A percentile compares a stretch with the other conserved stretches of the same genome.
Conservation (phyloP, 2,329 filamentous ascomycete genomes). For the Apiospora arundinis region DNA sequence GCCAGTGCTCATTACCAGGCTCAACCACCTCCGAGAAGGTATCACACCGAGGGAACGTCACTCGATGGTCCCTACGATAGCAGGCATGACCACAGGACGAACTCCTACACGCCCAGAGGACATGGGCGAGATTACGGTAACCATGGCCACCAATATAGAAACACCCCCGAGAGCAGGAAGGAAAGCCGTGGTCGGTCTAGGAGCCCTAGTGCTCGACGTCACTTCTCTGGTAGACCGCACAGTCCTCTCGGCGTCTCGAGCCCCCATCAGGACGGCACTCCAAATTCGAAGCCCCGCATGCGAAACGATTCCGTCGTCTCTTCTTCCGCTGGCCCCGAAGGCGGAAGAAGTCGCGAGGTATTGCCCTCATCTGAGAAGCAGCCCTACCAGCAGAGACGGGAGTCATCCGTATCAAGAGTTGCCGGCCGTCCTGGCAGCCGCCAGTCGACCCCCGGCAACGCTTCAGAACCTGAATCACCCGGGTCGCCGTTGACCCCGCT, state of each 20-base stretch:
- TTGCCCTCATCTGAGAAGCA: neutral
- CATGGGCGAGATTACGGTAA: neutral
- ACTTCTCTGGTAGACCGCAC: neutral
- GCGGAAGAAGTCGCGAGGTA: neutral
- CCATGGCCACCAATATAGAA: neutral
- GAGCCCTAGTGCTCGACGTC: neutral
- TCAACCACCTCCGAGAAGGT: neutral
- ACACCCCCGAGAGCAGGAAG: neutral
- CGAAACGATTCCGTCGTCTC: neutral
- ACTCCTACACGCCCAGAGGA: neutral
- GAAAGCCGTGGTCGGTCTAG: neutral
- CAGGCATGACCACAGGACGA: neutral
- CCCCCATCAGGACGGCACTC: neutral
- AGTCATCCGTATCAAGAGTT: neutral
- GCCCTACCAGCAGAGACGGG: neutral
- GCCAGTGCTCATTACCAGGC: neutral
- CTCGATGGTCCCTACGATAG: neutral
- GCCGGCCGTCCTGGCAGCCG: constrained; percentile 28
- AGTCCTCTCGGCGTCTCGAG: neutral
- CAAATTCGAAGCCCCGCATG: neutral
- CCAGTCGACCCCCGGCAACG: constrained; percentile 30
- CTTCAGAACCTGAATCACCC: constrained; percentile 24
- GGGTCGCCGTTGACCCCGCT: constrained; percentile 39
- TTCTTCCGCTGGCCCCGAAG: neutral
- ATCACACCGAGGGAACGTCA: neutral